Conservation (phyloP, 202 grass and related monocot genomes). For the Setaria viridis region DNA sequence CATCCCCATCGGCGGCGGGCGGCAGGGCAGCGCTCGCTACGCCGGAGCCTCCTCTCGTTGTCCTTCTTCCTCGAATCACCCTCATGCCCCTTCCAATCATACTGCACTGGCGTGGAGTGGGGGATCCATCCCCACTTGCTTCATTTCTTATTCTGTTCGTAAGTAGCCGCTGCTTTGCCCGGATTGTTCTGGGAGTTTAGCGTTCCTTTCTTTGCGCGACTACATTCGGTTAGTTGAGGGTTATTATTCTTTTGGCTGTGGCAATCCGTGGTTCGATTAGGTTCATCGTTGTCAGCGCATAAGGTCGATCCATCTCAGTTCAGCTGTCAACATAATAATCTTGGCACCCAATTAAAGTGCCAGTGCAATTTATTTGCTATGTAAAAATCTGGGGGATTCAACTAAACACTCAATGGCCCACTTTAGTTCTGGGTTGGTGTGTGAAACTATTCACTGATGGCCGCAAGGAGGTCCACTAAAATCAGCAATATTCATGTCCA, state of each 20-base stretch:
- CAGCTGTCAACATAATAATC: too few species aligned
- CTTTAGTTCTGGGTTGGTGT: background rate
- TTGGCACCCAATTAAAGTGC: background rate
- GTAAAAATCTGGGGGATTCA: too few species aligned
- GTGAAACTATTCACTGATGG: background rate
- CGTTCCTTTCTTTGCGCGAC: background rate
- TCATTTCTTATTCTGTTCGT: background rate
- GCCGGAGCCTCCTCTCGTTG: background rate
- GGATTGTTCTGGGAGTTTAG: background rate
- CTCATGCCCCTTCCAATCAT: background rate
- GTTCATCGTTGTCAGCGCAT: background rate
- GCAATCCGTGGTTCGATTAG: background rate
- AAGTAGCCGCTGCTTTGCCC: background rate
- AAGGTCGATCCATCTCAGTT: background rate
- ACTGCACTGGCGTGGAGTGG: background rate
- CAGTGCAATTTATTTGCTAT: background rate
- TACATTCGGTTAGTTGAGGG: background rate
- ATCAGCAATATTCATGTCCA: background rate
- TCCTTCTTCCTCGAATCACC: background rate
- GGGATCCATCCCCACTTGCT: background rate
- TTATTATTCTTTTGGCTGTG: background rate
- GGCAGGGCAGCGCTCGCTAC: background rate
- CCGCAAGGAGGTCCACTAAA: background rate
- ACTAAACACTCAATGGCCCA: background rate
- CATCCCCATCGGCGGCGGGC: background rate